Conservation (phyloP, 106 monocot genomes). For the Platanthera zijinensis region DNA sequence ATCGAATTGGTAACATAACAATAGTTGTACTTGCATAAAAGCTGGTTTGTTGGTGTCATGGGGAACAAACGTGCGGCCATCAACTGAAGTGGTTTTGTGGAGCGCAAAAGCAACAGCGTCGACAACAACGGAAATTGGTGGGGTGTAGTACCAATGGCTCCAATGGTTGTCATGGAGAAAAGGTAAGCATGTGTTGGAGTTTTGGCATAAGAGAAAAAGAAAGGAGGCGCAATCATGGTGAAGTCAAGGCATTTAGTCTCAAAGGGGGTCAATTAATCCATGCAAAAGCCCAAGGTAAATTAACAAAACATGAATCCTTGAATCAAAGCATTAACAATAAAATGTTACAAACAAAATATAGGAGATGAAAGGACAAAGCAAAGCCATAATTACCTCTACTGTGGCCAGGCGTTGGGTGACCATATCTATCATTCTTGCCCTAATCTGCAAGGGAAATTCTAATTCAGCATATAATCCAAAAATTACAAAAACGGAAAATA, state of each 20-base stretch:
- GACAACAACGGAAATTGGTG: too few relatives aligned
- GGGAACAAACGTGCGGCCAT: too few relatives aligned
- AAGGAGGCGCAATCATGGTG: too few relatives aligned
- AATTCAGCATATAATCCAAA: not conserved
- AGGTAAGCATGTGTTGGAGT: too few relatives aligned
- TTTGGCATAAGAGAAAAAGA: too few relatives aligned
- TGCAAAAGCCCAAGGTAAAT: not conserved
- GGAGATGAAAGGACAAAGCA: not conserved
- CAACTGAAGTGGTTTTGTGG: too few relatives aligned
- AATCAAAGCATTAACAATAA: not conserved
- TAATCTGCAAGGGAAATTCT: slow-evolving; percentile 31
- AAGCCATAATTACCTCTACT: slow-evolving; percentile 50
- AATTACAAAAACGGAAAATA: not conserved
- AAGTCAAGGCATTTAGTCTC: not conserved
- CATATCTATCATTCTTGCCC: slow-evolving; percentile 95
- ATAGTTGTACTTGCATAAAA: too few relatives aligned
- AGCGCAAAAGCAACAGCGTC: too few relatives aligned
- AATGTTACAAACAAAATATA: not conserved
- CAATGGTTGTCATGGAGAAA: too few relatives aligned
- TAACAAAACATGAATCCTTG: not conserved
- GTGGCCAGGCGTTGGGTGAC: slow-evolving; percentile 74
- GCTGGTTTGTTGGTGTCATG: too few relatives aligned
- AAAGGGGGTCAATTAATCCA: not conserved
- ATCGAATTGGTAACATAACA: too few relatives aligned
- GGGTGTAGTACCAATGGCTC: too few relatives aligned